phyloP scores from a whole-genome alignment of 2,329 filamentous ascomycete species.

The Sphaerulina vaccinii region DNA sequence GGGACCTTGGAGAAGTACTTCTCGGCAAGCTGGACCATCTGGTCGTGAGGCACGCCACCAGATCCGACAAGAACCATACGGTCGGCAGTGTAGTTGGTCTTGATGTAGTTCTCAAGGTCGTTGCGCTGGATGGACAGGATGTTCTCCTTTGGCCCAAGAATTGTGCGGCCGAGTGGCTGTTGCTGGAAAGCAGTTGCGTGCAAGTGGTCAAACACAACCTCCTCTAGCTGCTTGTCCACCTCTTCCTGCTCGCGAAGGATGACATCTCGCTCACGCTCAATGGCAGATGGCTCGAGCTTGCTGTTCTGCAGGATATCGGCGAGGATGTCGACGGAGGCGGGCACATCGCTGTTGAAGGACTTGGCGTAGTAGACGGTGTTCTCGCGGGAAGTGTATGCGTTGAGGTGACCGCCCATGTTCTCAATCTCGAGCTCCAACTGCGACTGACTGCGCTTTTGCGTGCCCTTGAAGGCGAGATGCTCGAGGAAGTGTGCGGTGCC shows the following conservation, averaged over 20 bases:
- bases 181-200: slow-evolving; percentile 97
- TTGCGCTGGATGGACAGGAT: slow-evolving; percentile 92
- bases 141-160: slow-evolving; percentile 96
- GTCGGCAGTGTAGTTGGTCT: slow-evolving; percentile 99
- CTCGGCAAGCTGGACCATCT: slow-evolving; percentile 94
- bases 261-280: slow-evolving; percentile 97
- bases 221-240: slow-evolving; percentile 99
- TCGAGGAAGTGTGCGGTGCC: slow-evolving; percentile 99
- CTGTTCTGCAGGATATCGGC: slow-evolving; percentile 99
- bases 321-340: slow-evolving; percentile 94
- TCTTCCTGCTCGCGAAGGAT: slow-evolving; percentile 98
- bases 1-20: slow-evolving; percentile 87
- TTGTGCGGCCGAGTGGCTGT: slow-evolving; percentile 95
- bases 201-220: slow-evolving; percentile 98
- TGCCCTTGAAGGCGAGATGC: slow-evolving; percentile 99
- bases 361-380: slow-evolving; percentile 99
- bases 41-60: slow-evolving; percentile 87
- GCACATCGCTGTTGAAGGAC: slow-evolving; percentile 96
- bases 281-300: slow-evolving; percentile 88
- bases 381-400: slow-evolving; percentile 99
- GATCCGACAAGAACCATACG: slow-evolving; percentile 98
- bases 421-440: slow-evolving; percentile 99
- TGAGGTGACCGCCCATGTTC: slow-evolving; percentile 99
- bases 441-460: slow-evolving; percentile 88
- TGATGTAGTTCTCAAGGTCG: slow-evolving; percentile 94